phyloP scores from a whole-genome alignment of 2,329 filamentous ascomycete genomes.

The Akanthomyces dipterigenus region DNA sequence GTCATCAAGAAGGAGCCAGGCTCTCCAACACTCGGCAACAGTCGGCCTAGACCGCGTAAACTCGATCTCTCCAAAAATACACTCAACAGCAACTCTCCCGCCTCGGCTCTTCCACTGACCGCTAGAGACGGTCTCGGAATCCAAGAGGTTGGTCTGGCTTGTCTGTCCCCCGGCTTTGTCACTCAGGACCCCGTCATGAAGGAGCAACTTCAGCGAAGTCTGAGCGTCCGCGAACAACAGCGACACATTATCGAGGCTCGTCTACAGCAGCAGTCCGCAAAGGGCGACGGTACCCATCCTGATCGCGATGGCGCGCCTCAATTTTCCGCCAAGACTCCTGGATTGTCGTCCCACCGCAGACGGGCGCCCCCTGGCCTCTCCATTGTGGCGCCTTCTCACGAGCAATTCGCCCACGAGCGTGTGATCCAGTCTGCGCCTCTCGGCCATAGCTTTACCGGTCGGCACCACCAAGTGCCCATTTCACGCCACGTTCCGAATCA shows the following conservation, averaged over 20 bases:
- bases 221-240: slow-evolving; percentile 90
- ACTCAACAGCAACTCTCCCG: slow-evolving; percentile 43
- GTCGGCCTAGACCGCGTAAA: slow-evolving; percentile 68
- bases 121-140: slow-evolving; percentile 74
- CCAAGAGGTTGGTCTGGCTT: slow-evolving; percentile 89
- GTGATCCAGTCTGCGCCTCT: slow-evolving; percentile 96
- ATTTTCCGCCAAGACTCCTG: slow-evolving; percentile 63
- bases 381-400: slow-evolving; percentile 88
- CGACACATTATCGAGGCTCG: slow-evolving; percentile 90
- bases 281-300: slow-evolving; percentile 54
- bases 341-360: slow-evolving; percentile 59
- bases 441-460: slow-evolving; percentile 89
- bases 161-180: slow-evolving; percentile 89
- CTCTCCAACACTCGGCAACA: slow-evolving; percentile 70
- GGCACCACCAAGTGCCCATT: slow-evolving; percentile 69
- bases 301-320: slow-evolving; percentile 45
- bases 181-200: slow-evolving; percentile 96
- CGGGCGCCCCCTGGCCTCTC: slow-evolving; percentile 84
- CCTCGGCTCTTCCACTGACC: slow-evolving; percentile 67
- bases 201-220: slow-evolving; percentile 87
- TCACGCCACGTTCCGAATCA: slow-evolving; percentile 76
- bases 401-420: slow-evolving; percentile 86
- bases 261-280: slow-evolving; percentile 79
- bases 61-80: slow-evolving; percentile 68
- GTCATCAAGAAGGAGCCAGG: slow-evolving; percentile 94